Evolutionary conservation across 1,284 basidiomycete genomes (phyloP).

Genomic region (Xerocomus cyaneibrunnescens): DNA sequence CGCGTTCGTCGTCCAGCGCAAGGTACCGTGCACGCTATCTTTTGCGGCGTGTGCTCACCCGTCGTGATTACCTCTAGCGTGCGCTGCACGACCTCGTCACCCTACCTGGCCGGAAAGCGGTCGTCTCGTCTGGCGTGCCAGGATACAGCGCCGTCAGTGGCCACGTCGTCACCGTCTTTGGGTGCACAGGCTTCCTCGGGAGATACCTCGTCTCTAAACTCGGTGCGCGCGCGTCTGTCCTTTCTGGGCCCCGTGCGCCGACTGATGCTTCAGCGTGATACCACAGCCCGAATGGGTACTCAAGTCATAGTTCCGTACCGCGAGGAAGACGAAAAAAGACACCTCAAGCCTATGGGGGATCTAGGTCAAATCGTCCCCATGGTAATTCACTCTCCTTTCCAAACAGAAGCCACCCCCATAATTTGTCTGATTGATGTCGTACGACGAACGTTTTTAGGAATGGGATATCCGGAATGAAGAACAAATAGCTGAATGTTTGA

Average conservation of each 20-base stretch:
- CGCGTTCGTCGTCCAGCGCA: conserved; percentile 41
- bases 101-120: conserved; percentile 61
- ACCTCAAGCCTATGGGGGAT: conserved; percentile 93
- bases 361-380: conserved; percentile 95
- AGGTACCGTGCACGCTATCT: conserved; percentile 35
- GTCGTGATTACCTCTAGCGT: conserved; percentile 45
- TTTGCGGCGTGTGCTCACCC: background rate
- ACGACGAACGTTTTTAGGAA: conserved; percentile 56
- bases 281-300: conserved; percentile 82
- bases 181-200: conserved; percentile 94
- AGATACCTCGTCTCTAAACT: conserved; percentile 93
- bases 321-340: conserved; percentile 92
- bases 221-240: conserved; percentile 47
- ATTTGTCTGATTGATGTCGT: conserved; percentile 33
- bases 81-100: conserved; percentile 67
- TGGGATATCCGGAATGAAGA: conserved; percentile 49
- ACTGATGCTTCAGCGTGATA: conserved; percentile 29
- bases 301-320: conserved; percentile 96
- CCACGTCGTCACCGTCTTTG: conserved; percentile 95
- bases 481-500: conserved; percentile 91
- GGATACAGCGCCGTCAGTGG: conserved; percentile 88
- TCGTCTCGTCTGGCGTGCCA: conserved; percentile 74
- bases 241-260: background rate
- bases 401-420: background rate
- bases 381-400: conserved; percentile 45